These are phyloP conservation scores for Theobroma grandiflorum DNA, from an alignment of 441 rosid species.

Conservation along the genomic window DNA sequence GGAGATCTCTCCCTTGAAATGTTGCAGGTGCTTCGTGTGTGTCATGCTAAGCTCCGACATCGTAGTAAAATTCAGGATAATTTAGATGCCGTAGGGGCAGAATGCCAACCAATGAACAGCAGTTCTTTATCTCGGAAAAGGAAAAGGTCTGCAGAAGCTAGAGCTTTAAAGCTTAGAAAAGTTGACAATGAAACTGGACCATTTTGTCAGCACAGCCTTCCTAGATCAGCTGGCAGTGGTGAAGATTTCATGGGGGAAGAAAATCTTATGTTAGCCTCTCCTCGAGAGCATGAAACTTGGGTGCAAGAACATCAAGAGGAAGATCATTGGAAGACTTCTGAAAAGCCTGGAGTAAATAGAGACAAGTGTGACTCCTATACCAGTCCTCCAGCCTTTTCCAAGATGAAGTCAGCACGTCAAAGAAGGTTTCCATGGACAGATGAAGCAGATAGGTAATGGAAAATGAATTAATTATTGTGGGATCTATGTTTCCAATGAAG, in stretches of 20 bases:
- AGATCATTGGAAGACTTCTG: conserved; percentile 44
- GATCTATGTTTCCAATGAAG: conserved; percentile 11
- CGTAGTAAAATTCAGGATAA: conserved; percentile 44
- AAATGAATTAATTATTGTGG: conserved; percentile 5
- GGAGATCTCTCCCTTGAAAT: neutral
- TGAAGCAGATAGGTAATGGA: conserved; percentile 78
- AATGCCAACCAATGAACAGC: conserved; percentile 30
- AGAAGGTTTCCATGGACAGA: conserved; percentile 87
- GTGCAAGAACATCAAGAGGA: conserved; percentile 45
- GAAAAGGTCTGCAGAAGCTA: conserved; percentile 49
- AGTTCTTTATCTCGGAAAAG: conserved; percentile 55
- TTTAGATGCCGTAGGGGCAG: conserved; percentile 40
- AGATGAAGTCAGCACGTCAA: conserved; percentile 52
- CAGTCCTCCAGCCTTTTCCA: conserved; percentile 51
- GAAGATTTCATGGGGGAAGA: conserved; percentile 45
- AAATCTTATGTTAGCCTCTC: conserved; percentile 33
- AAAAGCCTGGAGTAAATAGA: conserved; percentile 51
- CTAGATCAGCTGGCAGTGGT: conserved; percentile 34
- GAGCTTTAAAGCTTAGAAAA: conserved; percentile 45
- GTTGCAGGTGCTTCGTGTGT: conserved; percentile 81
- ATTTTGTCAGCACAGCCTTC: conserved; percentile 27
- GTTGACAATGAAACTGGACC: conserved; percentile 44
- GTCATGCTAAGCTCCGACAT: conserved; percentile 60
- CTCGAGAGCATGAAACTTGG: conserved; percentile 41
- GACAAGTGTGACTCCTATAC: conserved; percentile 49